A percentile compares a stretch with the other conserved stretches of the same genome.
These are phyloP conservation scores for Hypoxylon sp. DNA, from an alignment of 2,329 filamentous ascomycete species.

Conservation along the genomic window DNA sequence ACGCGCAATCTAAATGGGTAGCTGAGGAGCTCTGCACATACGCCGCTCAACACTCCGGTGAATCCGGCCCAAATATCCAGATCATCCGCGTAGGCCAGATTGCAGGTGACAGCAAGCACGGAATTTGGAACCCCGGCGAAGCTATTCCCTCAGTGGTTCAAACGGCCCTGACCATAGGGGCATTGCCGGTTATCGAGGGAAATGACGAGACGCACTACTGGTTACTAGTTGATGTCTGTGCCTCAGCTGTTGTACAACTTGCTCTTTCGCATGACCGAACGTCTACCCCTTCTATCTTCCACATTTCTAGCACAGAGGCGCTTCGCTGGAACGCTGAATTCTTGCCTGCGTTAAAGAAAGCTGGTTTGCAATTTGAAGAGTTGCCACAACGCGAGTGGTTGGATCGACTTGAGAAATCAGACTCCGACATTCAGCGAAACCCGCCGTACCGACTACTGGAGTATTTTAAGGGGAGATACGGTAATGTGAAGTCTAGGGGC, in stretches of 20 bases:
- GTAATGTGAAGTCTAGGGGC: background rate
- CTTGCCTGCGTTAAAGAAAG: background rate
- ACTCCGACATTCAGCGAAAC: background rate
- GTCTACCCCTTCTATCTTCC: background rate
- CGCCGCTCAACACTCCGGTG: background rate
- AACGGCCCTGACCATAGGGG: background rate
- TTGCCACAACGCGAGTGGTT: background rate
- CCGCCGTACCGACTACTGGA: background rate
- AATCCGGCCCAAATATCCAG: background rate
- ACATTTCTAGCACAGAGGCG: background rate
- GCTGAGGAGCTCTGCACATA: background rate
- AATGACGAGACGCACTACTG: background rate
- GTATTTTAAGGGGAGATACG: conserved; percentile 1
- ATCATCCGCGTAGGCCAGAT: background rate
- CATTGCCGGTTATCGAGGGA: background rate
- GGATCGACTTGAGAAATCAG: background rate
- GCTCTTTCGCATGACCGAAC: background rate
- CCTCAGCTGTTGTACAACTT: background rate
- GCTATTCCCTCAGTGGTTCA: background rate
- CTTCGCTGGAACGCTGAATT: background rate
- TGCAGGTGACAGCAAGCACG: background rate
- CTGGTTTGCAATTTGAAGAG: background rate
- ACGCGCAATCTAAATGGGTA: background rate
- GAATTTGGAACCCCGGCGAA: background rate
- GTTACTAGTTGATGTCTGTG: background rate